Evolutionary conservation across 257 asterid species (phyloP), one percentile per base, ranked within the genome.

Genomic region (Knoxia roxburghii): DNA sequence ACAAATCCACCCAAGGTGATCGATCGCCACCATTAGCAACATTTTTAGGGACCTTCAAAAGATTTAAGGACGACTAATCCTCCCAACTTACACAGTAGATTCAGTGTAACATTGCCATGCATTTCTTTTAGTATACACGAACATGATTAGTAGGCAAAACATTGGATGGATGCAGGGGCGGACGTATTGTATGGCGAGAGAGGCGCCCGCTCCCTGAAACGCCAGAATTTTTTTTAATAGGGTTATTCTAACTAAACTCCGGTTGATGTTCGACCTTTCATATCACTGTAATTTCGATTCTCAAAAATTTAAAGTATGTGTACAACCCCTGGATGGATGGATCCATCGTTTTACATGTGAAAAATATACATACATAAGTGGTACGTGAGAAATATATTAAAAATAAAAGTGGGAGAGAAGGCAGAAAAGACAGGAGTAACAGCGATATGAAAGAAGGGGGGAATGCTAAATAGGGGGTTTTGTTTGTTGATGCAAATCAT

Each of bases 401-500:
- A n/a, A n/a, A n/a, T n/a, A n/a, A 37, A 37, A 37, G 24, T 3
- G 12, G 13, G 20, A 49, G 29, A 43, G 26, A 57, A 35, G 20
- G 15, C 39, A 24, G 24, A 65, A 45, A 9, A 24, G 50, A 69
- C 32, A 59, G 61, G 32, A 55, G 62, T 50, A 41, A 37, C 41
- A 32, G 18, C 21, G 61, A 52, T 45, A 58, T 11, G 52, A 75
- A 52, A 67, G 40, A 56, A 29, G 73, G n/a, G 62, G 69, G 50
- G 45, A 6, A 51, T n/a, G n/a, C n/a, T n/a, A 37, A 37, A 37
- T 3, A 37, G 41, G 15, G 56, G 60, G 83, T 68, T 63, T 62
- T 64, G 75, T 76, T 80, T 80, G 72, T 49, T 80, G 93, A 80
- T 81, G 86, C 83, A 72, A 88, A 83, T 82, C 75, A 84, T 83